Evolutionary conservation across 2,329 filamentous ascomycete genomes (phyloP).

Genomic region (Dactylella cylindrospora): DNA sequence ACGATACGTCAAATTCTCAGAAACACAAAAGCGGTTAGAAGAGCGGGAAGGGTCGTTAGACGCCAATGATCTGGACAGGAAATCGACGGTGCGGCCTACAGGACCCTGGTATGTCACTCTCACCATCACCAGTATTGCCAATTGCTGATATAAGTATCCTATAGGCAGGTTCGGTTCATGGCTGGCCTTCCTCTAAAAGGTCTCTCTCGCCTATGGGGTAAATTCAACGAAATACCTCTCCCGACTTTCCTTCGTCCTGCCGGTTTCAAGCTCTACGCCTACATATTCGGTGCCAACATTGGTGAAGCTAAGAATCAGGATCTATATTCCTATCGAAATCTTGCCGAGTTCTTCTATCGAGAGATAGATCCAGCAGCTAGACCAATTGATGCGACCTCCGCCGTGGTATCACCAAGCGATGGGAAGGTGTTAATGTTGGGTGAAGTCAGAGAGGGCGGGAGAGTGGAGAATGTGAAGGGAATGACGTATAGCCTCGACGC

Average conservation of each 20-base stretch:
- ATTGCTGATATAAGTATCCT: background rate
- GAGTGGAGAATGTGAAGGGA: constrained; percentile 98
- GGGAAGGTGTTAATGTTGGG: constrained; percentile 90
- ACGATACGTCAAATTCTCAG: too few species aligned
- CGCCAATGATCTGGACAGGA: constrained; percentile 56
- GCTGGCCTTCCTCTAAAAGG: constrained; percentile 89
- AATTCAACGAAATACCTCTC: constrained; percentile 84
- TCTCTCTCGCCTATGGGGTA: constrained; percentile 83
- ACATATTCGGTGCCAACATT: constrained; percentile 85
- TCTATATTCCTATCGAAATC: constrained; percentile 84
- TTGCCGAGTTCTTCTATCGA: constrained; percentile 96
- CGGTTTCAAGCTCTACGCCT: constrained; percentile 88
- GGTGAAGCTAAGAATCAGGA: constrained; percentile 85
- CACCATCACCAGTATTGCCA: background rate
- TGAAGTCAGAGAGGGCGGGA: constrained; percentile 77
- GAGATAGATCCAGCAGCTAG: constrained; percentile 84
- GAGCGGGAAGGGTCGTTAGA: constrained; percentile 55
- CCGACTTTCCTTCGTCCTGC: constrained; percentile 85
- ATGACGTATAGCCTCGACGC: constrained; percentile 97
- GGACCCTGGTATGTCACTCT: constrained; percentile 69
- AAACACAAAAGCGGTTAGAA: constrained; percentile 58
- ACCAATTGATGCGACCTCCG: constrained; percentile 78
- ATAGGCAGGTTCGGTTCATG: constrained; percentile 84
- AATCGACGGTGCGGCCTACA: constrained; percentile 71
- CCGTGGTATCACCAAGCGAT: constrained; percentile 83